Evolutionary conservation across 495 filamentous ascomycete species (phyloP).

Genomic region (Aspergillus campestris): DNA sequence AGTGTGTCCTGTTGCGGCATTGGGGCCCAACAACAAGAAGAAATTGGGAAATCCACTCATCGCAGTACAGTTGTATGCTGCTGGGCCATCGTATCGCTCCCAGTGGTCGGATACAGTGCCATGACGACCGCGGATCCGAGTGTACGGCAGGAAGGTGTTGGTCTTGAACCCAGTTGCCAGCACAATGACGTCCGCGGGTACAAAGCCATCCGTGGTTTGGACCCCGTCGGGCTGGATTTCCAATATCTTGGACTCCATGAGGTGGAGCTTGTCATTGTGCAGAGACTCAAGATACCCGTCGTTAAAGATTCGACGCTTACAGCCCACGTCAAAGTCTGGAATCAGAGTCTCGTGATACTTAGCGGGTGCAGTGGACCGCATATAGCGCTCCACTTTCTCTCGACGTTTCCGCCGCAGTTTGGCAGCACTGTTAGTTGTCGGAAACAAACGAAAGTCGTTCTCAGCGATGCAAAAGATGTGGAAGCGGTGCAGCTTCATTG

Average conservation of each 20-base stretch:
- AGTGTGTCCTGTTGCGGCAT: slow-evolving; percentile 49
- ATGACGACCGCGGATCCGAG: slow-evolving; percentile 31
- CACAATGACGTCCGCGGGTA: slow-evolving; percentile 44
- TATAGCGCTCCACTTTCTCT: slow-evolving; percentile 25
- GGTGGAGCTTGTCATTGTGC: slow-evolving; percentile 31
- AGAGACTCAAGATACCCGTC: slow-evolving; percentile 35
- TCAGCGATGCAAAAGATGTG: slow-evolving; percentile 17
- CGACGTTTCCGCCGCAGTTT: slow-evolving; percentile 24
- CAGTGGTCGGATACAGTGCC: slow-evolving; percentile 38
- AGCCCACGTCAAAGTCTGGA: slow-evolving; percentile 46
- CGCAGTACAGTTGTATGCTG: slow-evolving; percentile 45
- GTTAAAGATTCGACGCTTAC: slow-evolving; percentile 47
- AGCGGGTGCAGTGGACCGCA: slow-evolving; percentile 35
- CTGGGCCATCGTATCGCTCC: slow-evolving; percentile 36
- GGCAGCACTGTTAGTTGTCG: slow-evolving; percentile 17
- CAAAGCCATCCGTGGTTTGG: slow-evolving; percentile 17
- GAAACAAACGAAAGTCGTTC: slow-evolving; percentile 27
- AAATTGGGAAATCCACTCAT: slow-evolving; percentile 52
- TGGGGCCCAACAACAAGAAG: slow-evolving; percentile 50
- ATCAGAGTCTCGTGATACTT: slow-evolving; percentile 49
- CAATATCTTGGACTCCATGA: slow-evolving; percentile 25
- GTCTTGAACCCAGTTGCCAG: slow-evolving; percentile 44
- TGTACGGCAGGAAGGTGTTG: slow-evolving; percentile 27
- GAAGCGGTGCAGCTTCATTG: slow-evolving; percentile 13
- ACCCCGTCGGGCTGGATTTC: slow-evolving; percentile 15